phyloP scores from a whole-genome alignment of 1,284 basidiomycete genomes.

The Apiotrichum siamense region DNA sequence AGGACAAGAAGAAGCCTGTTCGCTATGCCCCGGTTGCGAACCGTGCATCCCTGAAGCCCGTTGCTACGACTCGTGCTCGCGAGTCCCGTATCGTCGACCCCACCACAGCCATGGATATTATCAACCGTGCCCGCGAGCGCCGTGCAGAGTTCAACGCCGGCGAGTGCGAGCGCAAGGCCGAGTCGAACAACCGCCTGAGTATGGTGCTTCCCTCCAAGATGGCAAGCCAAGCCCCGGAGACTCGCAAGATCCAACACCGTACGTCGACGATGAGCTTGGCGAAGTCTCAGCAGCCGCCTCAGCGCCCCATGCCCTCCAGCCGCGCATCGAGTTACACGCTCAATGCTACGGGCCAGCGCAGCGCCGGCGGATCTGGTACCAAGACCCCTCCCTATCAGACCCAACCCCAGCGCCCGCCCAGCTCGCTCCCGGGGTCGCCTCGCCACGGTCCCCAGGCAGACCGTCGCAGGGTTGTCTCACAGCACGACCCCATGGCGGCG shows the following conservation, averaged over 20 bases:
- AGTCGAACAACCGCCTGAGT: constrained; percentile 12
- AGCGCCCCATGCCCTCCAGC: constrained; percentile 1
- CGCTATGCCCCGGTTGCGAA: constrained; percentile 1
- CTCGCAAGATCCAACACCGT: background rate
- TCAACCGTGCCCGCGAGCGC: constrained; percentile 30
- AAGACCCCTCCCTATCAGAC: background rate
- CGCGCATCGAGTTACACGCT: constrained; percentile 2
- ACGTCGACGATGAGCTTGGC: background rate
- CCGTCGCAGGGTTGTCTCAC: constrained; percentile 14
- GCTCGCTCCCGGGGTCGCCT: constrained; percentile 11
- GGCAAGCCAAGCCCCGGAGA: background rate
- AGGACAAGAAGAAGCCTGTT: constrained; percentile 1
- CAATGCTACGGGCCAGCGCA: background rate
- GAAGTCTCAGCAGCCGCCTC: background rate
- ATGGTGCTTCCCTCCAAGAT: background rate
- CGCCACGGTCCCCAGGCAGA: constrained; percentile 6
- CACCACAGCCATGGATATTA: constrained; percentile 22
- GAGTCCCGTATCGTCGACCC: constrained; percentile 22
- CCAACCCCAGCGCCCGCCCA: background rate
- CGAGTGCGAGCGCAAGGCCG: constrained; percentile 22
- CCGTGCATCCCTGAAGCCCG: constrained; percentile 2
- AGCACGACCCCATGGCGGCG: constrained; percentile 7
- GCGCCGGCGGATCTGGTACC: background rate
- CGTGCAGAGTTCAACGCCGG: constrained; percentile 24
- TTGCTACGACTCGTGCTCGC: constrained; percentile 22